These are phyloP conservation scores for Mucor velutinosus DNA, from an alignment of 371 early-diverging fungal species.

Conservation along the genomic window DNA sequence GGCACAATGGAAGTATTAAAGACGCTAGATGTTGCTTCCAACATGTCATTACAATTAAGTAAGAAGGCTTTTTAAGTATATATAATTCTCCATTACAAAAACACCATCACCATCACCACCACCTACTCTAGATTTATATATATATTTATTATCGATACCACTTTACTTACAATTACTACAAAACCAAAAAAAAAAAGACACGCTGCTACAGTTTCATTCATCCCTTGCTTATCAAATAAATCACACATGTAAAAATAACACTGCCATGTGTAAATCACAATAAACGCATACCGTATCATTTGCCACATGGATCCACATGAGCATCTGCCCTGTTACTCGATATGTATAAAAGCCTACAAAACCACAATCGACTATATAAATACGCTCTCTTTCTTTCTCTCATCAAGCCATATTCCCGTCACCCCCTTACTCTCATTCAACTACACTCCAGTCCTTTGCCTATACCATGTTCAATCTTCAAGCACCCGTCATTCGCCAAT, in stretches of 20 bases:
- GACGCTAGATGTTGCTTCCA: slow-evolving; percentile 63
- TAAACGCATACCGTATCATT: neutral
- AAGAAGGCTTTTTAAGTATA: slow-evolving; percentile 44
- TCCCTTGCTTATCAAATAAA: neutral
- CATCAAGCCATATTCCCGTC: neutral
- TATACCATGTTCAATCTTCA: neutral
- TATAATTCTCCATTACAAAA: neutral
- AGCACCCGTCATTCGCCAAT: neutral
- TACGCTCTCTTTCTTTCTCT: neutral
- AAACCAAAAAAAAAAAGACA: neutral
- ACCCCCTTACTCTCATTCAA: neutral
- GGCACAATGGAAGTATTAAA: slow-evolving; percentile 79
- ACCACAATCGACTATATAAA: neutral
- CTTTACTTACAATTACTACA: neutral
- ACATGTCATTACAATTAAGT: slow-evolving; percentile 57
- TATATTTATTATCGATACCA: neutral
- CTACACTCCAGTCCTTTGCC: too few species aligned
- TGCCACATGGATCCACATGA: neutral
- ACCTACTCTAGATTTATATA: neutral
- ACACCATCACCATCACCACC: neutral
- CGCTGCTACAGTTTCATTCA: neutral
- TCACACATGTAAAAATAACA: neutral
- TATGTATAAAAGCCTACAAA: neutral
- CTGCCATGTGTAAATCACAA: neutral
- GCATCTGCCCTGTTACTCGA: neutral